These are phyloP conservation scores for Sclerotinia spermophila DNA, from an alignment of 2,329 filamentous ascomycete genomes.

Conservation along the genomic window DNA sequence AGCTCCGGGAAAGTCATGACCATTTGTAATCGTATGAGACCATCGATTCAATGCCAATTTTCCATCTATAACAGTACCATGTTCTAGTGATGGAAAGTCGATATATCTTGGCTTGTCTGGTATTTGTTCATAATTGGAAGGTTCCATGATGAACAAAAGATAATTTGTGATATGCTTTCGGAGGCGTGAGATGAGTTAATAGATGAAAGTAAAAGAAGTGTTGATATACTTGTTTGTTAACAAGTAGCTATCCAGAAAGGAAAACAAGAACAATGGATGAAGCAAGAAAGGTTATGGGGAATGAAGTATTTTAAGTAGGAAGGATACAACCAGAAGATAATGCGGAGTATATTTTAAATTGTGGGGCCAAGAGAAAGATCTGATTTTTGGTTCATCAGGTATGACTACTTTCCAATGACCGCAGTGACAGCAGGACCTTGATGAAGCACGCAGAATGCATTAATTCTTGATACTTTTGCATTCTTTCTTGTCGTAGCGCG, in stretches of 20 bases:
- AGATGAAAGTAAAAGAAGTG: neutral
- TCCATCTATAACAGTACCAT: constrained; percentile 44
- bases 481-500: neutral
- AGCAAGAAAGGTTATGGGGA: neutral
- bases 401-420: neutral
- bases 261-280: neutral
- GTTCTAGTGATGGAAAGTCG: constrained; percentile 33
- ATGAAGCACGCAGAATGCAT: constrained; percentile 2
- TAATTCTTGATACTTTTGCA: neutral
- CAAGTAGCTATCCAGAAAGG: neutral
- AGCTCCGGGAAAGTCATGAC: constrained; percentile 60
- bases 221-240: neutral
- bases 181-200: no score
- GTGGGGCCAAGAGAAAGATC: neutral
- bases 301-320: neutral
- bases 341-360: neutral
- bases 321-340: neutral
- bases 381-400: neutral
- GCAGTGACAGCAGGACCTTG: neutral
- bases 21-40: constrained; percentile 73
- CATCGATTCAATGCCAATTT: constrained; percentile 75
- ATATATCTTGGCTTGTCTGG: constrained; percentile 35
- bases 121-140: constrained; percentile 25
- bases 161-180: neutral
- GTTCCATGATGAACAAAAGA: constrained; percentile 26